Conservation (phyloP, 345 rosid species). For the Hibiscus mutabilis region DNA sequence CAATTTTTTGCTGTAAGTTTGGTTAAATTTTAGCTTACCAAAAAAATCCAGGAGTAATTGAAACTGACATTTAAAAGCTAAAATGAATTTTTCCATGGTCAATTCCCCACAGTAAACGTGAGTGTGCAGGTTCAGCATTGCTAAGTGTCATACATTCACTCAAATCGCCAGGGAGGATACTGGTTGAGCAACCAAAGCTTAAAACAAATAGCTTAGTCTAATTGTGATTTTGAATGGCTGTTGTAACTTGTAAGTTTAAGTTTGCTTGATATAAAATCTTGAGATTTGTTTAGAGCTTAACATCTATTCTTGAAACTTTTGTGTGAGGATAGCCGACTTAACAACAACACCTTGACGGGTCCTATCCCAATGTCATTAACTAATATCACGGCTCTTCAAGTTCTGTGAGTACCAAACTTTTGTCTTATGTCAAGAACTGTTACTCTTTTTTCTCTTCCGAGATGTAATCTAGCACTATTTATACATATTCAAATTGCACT, state of each 20-base stretch:
- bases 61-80: slow-evolving; percentile 4
- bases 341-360: slow-evolving; percentile 84
- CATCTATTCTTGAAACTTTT: slow-evolving; percentile 7
- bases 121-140: not conserved
- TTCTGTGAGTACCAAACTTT: slow-evolving; percentile 55
- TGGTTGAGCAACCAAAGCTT: not conserved
- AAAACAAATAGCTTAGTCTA: not conserved
- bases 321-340: slow-evolving; percentile 87
- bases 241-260: not conserved
- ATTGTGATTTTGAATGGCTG: not conserved
- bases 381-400: slow-evolving; percentile 86
- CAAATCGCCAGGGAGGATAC: not conserved
- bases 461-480: not conserved
- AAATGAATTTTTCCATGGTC: not conserved
- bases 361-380: slow-evolving; percentile 86
- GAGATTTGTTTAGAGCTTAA: slow-evolving; percentile 12
- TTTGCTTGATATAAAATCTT: not conserved
- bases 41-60: not conserved
- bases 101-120: not conserved
- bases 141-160: not conserved
- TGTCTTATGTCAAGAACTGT: not conserved
- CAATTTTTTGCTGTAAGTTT: not conserved
- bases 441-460: not conserved
- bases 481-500: slow-evolving; percentile 9
- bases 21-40: not conserved